A percentile compares a stretch with the other conserved stretches of the same genome.
Evolutionary conservation across 441 rosid species (phyloP).

Genomic region (Erodium texanum): DNA sequence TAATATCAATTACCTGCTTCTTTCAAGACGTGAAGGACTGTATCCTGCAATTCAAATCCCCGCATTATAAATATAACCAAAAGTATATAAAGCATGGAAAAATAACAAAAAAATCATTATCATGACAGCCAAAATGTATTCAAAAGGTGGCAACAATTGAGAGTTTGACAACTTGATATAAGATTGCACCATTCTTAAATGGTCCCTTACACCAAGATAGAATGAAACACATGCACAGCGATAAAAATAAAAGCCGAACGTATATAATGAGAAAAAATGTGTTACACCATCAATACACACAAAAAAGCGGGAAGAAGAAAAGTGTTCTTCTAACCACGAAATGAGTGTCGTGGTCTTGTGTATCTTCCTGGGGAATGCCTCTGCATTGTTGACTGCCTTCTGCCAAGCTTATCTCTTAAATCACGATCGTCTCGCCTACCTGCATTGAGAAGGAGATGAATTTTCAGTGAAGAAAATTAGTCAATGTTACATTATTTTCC

Average conservation of each 20-base stretch:
- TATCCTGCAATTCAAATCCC: slow-evolving; percentile 40
- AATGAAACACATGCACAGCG: background rate
- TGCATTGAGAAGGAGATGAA: slow-evolving; percentile 26
- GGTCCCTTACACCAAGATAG: background rate
- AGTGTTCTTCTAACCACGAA: slow-evolving; percentile 40
- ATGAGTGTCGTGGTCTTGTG: slow-evolving; percentile 33
- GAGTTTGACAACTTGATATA: background rate
- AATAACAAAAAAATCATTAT: background rate
- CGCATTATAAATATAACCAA: background rate
- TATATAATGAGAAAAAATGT: background rate
- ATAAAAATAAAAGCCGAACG: background rate
- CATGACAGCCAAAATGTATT: background rate
- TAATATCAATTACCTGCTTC: slow-evolving; percentile 34
- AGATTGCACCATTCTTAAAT: background rate
- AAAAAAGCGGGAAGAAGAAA: background rate
- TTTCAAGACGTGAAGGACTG: slow-evolving; percentile 49
- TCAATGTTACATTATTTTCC: slow-evolving; percentile 15
- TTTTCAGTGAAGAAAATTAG: slow-evolving; percentile 24
- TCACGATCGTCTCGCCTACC: slow-evolving; percentile 59
- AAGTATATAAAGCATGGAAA: background rate
- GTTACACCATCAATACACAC: background rate
- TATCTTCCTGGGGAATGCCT: slow-evolving; percentile 50
- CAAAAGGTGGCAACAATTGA: background rate
- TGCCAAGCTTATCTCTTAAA: slow-evolving; percentile 74
- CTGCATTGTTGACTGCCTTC: slow-evolving; percentile 53